Conservation (phyloP, 148 eudicot species). For the Limonium bicolor region DNA sequence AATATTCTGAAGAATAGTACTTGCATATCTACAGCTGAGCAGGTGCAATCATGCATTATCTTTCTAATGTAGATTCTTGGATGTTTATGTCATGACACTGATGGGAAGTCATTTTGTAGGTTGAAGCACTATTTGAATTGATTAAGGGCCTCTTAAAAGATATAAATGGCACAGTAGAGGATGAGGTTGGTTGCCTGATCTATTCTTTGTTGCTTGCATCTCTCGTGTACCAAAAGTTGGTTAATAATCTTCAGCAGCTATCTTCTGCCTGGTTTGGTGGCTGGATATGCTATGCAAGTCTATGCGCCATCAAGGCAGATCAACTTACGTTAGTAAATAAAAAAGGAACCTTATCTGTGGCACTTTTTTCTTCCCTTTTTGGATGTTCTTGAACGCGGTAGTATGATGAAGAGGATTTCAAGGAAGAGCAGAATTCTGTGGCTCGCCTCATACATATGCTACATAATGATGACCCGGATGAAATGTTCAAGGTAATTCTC, state of each 20-base stretch:
- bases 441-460: constrained; percentile 93
- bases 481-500: constrained; percentile 76
- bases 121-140: constrained; percentile 83
- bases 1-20: constrained; percentile 74
- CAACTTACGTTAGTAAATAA: not conserved
- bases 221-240: too few species aligned
- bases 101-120: constrained; percentile 36
- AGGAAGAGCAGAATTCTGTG: constrained; percentile 94
- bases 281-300: not conserved
- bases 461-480: constrained; percentile 80
- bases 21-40: constrained; percentile 75
- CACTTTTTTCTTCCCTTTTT: constrained; percentile 5
- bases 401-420: constrained; percentile 96
- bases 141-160: constrained; percentile 88
- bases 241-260: not conserved
- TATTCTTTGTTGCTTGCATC: not conserved
- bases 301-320: not conserved
- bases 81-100: constrained; percentile 4
- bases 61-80: not conserved
- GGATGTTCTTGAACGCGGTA: constrained; percentile 9
- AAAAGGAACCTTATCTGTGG: not conserved
- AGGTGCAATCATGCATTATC: constrained; percentile 24
- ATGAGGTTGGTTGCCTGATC: constrained; percentile 40
- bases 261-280: not conserved
- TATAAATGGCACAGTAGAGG: constrained; percentile 37